These are phyloP conservation scores for Selaginella moellendorffii DNA, from an alignment of 75 land plant species.

Conservation along the genomic window DNA sequence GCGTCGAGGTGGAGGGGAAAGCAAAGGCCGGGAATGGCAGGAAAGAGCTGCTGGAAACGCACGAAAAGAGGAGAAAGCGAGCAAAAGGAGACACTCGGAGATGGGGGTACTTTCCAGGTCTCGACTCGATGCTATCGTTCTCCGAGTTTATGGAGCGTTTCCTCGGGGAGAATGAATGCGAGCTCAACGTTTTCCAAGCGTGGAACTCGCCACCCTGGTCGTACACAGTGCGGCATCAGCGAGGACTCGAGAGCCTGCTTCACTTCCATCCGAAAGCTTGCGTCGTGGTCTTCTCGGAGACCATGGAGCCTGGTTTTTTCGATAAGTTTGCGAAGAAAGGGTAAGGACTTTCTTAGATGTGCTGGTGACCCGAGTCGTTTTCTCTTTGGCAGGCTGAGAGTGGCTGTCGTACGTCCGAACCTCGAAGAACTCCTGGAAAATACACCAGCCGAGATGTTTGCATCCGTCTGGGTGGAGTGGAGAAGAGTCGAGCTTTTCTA, in stretches of 20 bases:
- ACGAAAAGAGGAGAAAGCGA: not conserved
- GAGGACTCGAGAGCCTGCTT: constrained; percentile 83
- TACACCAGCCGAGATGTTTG: constrained; percentile 63
- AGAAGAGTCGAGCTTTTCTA: constrained; percentile 51
- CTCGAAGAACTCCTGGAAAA: constrained; percentile 70
- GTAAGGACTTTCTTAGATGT: constrained; percentile 23
- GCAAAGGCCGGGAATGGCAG: too few relatives aligned
- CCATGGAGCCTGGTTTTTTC: constrained; percentile 82
- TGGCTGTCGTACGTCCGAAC: constrained; percentile 85
- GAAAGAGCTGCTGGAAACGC: too few relatives aligned
- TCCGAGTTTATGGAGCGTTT: constrained; percentile 62
- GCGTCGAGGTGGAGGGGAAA: too few relatives aligned
- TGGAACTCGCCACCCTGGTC: constrained; percentile 95
- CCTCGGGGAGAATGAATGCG: constrained; percentile 39
- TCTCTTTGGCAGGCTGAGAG: constrained; percentile 53
- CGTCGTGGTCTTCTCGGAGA: constrained; percentile 79
- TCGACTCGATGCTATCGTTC: constrained; percentile 45
- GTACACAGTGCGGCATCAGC: constrained; percentile 62
- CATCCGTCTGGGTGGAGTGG: constrained; percentile 80
- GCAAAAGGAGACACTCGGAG: constrained; percentile 32
- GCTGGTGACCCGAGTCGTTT: constrained; percentile 1
- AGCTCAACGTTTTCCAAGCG: constrained; percentile 61
- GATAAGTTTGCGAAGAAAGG: constrained; percentile 67
- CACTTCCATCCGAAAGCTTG: constrained; percentile 72
- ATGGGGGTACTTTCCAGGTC: constrained; percentile 88